Evolutionary conservation across 139 green algal genomes (phyloP), one percentile per base, ranked within the genome.

Genomic region (Gonium pectorale): DNA sequence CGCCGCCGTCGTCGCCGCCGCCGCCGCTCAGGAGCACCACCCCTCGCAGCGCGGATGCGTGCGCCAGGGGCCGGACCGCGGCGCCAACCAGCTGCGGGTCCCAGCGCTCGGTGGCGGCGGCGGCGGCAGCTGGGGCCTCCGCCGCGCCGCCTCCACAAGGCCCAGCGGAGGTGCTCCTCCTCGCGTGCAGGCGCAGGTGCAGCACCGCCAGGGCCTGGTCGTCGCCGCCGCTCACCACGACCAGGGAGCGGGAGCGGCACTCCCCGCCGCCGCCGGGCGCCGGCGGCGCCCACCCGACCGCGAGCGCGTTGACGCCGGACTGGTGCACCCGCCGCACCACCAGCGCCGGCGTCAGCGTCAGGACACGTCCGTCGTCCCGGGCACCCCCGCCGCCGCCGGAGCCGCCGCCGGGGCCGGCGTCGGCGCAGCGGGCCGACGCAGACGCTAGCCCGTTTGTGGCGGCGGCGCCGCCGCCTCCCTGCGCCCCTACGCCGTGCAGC

Each of bases 251-350:
- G 19, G 5, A 3, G 19, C 7, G 60, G 60, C 29, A 2, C 5
- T 29, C 17, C 9, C 63, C 8, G 63, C 6, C 8, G 33, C 67
- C 35, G 67, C 15, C 9, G 24, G 67, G 67, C 43, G n/a, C 44
- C 43, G 64, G 2, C 44, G 21, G 43, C 69, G 21, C 69, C 40
- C 26, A 0, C 43, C 46, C 35, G 22, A 77, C 13, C 15, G 43
- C 46, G n/a, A 85, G 26, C n/a, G 35, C 26, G 38, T 85, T 85
- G 15, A 85, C 79, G 24, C 79, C 79, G 26, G 79, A 77, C 64
- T 77, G 64, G 37, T 85, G 79, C 64, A 85, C 35, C 1, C 64
- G 49, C 5, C 64, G 79, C 3, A 85, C 41, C 6, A 19, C 24
- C 79, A 85, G 64, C 35, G 77, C 64, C 1, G 79, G 79, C 2